A percentile compares a stretch with the other conserved stretches of the same genome.
phyloP scores from a whole-genome alignment of 371 early-diverging fungal species.

The Mortierella sp. region DNA sequence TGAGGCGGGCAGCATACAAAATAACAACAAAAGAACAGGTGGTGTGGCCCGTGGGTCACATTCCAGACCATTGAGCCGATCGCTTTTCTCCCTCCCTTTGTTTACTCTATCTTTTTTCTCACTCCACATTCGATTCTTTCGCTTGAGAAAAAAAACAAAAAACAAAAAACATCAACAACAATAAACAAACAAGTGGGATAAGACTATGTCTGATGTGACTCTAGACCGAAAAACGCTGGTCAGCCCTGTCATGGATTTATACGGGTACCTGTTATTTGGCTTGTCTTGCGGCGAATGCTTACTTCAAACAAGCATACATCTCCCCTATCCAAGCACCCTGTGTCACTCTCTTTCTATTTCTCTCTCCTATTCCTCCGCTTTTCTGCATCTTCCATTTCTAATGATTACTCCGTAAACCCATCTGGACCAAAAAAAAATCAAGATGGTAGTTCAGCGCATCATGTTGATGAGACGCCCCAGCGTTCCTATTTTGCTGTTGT shows the following conservation, averaged over 20 bases:
- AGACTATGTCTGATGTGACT: background rate
- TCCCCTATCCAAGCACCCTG: background rate
- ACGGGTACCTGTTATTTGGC: background rate
- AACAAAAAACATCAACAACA: background rate
- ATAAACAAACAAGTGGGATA: background rate
- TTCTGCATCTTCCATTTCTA: background rate
- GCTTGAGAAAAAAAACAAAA: background rate
- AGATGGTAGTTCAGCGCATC: background rate
- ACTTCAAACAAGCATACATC: background rate
- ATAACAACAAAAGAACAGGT: background rate
- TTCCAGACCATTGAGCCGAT: constrained; percentile 10
- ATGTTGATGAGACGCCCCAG: too few species aligned
- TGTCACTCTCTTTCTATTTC: background rate
- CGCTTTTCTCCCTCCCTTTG: background rate
- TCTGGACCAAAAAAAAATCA: background rate
- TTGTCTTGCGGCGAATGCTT: background rate
- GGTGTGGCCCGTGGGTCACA: constrained; percentile 13
- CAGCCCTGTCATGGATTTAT: too few species aligned
- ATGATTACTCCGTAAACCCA: background rate
- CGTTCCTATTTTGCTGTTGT: background rate
- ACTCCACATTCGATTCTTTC: background rate
- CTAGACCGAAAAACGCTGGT: background rate
- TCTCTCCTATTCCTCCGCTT: background rate
- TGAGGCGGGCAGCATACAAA: background rate
- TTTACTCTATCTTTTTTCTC: background rate